Conservation (phyloP, 2,329 filamentous ascomycete species). For the Penicillium expansum region DNA sequence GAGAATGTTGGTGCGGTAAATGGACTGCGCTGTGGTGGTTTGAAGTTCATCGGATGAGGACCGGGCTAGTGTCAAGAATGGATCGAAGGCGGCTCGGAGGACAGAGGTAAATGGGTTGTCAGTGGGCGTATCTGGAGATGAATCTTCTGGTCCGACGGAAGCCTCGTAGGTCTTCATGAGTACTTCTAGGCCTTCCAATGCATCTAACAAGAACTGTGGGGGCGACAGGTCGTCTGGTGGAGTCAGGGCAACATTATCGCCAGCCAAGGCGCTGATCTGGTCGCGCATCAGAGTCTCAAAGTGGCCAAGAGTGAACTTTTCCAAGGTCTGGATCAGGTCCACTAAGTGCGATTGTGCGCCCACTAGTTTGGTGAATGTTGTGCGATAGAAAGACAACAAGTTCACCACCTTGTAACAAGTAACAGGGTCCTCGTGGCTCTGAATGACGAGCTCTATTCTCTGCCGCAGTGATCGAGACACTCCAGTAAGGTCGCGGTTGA, state of each 20-base stretch:
- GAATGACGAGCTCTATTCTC: conserved; percentile 85
- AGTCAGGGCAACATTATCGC: conserved; percentile 69
- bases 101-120: conserved; percentile 72
- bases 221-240: conserved; percentile 70
- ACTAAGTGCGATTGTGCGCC: conserved; percentile 67
- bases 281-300: conserved; percentile 81
- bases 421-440: conserved; percentile 86
- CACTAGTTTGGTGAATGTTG: conserved; percentile 78
- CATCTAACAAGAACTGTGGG: conserved; percentile 76
- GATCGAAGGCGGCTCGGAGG: conserved; percentile 76
- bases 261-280: conserved; percentile 61
- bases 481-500: conserved; percentile 79
- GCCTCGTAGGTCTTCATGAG: conserved; percentile 87
- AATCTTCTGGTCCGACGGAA: conserved; percentile 56
- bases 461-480: conserved; percentile 83
- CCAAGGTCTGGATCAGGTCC: conserved; percentile 65
- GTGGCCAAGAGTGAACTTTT: conserved; percentile 74
- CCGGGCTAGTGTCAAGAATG: conserved; percentile 67
- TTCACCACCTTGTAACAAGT: conserved; percentile 88
- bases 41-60: conserved; percentile 51
- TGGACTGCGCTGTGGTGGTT: conserved; percentile 45
- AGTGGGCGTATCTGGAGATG: conserved; percentile 52
- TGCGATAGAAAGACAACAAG: conserved; percentile 81
- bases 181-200: conserved; percentile 70
- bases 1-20: conserved; percentile 50